Base-by-base conservation (phyloP, 768 basidiomycete genomes). In the Lactifluus rugatus region DNA sequence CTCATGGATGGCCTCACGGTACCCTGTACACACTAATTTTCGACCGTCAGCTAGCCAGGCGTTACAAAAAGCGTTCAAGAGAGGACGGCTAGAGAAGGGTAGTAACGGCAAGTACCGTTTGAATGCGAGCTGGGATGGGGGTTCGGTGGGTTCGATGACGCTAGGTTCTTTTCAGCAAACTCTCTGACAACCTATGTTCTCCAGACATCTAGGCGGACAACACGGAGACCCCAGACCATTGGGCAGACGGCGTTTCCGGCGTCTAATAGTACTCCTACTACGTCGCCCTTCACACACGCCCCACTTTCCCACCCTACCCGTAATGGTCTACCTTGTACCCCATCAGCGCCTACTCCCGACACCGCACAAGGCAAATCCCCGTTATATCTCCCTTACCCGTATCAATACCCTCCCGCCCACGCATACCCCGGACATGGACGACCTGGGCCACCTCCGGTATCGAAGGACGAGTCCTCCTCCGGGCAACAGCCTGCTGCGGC, bases 31-130 rank as follows among this genome's bases (percentile, higher is more conserved):
- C 68, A 83, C 79, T n/a, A 93, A 93, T 72, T 93, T 93, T 66
- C 77, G 91, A 37, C 89, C 91, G 2, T 91, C 88, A 2, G 91
- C 91, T 3, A 89, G 87, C 65, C 91, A 93, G 70, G 91, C 91
- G 7, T 72, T 93, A 54, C 88, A 90, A 69, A 93, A 92, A 64
- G 90, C 91, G 4, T 89, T 75, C 70, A 87, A 84, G 69, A 78
- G 89, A 47, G 90, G 90, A 9, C 76, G 91, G 25, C 78, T 93
- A 53, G 83, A 87, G 67, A 93, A 93, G 68, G 79, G 78, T 31
- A 75, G 71, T n/a, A 76, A 76, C 51, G 86, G 85, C 2, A 86
- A 84, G 68, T 93, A 93, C 70, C 75, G 83, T 41, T 68, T 93
- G 21, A 93, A 85, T 67, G 73, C 83, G 6, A 75, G 71, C 54